A percentile compares a stretch with the other conserved stretches of the same genome.
phyloP scores from a whole-genome alignment of 371 early-diverging fungal species.

The Zychaea mexicana region DNA sequence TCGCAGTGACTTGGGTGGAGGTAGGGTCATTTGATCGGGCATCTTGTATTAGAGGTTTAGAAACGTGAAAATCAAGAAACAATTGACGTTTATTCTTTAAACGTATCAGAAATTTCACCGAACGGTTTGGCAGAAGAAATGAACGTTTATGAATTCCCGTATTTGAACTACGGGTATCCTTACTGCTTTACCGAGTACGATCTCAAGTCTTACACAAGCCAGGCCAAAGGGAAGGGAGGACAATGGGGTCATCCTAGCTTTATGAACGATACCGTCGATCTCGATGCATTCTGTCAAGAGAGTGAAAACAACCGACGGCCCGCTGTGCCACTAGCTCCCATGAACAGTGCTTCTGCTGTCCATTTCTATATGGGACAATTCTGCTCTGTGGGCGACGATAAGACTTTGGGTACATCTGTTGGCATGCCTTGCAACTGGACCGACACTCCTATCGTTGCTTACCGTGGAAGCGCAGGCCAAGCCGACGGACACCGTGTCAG shows the following conservation, averaged over 20 bases:
- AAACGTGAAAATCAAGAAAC: no score
- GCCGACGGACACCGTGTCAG: constrained; percentile 37
- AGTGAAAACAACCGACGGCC: constrained; percentile 28
- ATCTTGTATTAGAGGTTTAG: no score
- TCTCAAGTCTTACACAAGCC: constrained; percentile 15
- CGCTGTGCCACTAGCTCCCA: constrained; percentile 27
- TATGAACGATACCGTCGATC: constrained; percentile 31
- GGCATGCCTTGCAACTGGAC: constrained; percentile 57
- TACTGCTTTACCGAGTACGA: constrained; percentile 45
- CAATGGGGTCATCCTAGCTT: constrained; percentile 47
- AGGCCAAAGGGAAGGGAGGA: constrained; percentile 28
- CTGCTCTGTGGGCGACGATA: constrained; percentile 43
- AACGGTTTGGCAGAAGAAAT: constrained; percentile 42
- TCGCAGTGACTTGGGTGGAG: constrained; percentile 21
- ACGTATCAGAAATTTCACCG: constrained; percentile 20
- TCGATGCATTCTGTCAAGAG: constrained; percentile 36
- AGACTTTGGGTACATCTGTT: constrained; percentile 40
- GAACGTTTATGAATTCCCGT: constrained; percentile 36
- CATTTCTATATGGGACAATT: constrained; percentile 43
- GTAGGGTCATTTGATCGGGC: no score
- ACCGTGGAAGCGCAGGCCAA: constrained; percentile 28
- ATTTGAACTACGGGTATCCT: constrained; percentile 40
- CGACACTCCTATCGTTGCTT: constrained; percentile 43
- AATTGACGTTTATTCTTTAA: not conserved
- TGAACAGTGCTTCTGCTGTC: constrained; percentile 25